Percentiles rank a stretch among this genome's conserved stretches.
phyloP scores from a whole-genome alignment of 371 early-diverging fungal genomes.

The Lichtheimia hyalospora region DNA sequence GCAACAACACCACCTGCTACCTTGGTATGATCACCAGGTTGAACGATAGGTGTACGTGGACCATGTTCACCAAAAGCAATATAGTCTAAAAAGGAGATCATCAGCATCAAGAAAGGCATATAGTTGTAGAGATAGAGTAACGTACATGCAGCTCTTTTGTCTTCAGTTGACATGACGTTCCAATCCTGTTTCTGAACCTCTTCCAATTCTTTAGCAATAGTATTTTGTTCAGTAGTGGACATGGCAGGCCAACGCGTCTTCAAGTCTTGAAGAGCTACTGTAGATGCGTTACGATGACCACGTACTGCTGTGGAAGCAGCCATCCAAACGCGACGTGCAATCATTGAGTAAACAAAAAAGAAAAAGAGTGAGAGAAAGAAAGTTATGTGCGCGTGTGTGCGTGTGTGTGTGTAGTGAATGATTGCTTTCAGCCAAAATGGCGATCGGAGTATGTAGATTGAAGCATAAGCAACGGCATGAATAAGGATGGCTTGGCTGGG shows the following conservation, averaged over 20 bases:
- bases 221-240: slow-evolving; percentile 81
- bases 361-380: background rate
- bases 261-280: slow-evolving; percentile 68
- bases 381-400: too few species aligned
- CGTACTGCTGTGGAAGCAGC: slow-evolving; percentile 13
- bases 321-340: slow-evolving; percentile 14
- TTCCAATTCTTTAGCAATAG: slow-evolving; percentile 78
- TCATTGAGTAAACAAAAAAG: background rate
- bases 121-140: background rate
- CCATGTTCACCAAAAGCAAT: slow-evolving; percentile 95
- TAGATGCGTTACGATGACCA: slow-evolving; percentile 48
- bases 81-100: slow-evolving; percentile 55
- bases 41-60: slow-evolving; percentile 78
- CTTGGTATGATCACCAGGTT: slow-evolving; percentile 76
- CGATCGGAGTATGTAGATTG: too few species aligned
- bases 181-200: slow-evolving; percentile 93
- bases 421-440: too few species aligned
- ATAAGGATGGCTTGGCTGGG: too few species aligned
- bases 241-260: slow-evolving; percentile 86
- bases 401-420: background rate
- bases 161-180: slow-evolving; percentile 85
- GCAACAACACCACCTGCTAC: slow-evolving; percentile 68
- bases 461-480: too few species aligned
- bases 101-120: background rate
- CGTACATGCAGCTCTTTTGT: slow-evolving; percentile 93